These are phyloP conservation scores for Kurtzmaniella quercitrusa DNA, from an alignment of 1,139 yeast genomes.

Conservation along the genomic window DNA sequence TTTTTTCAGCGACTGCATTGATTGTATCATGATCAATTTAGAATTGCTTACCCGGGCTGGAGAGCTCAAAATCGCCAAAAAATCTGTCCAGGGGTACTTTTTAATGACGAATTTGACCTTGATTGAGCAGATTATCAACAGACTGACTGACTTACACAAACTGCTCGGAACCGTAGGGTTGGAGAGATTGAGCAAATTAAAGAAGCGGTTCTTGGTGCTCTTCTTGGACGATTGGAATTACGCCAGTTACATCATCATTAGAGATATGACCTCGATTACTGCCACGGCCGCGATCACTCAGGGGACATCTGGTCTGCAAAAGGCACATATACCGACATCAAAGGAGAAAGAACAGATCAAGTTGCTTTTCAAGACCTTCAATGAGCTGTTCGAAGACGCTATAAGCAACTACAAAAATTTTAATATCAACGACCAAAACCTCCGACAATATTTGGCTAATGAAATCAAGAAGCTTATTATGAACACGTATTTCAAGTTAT, in stretches of 20 bases:
- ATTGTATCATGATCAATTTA: slow-evolving; percentile 58
- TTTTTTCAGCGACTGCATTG: slow-evolving; percentile 71
- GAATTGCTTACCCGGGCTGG: slow-evolving; percentile 47
- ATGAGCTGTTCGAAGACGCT: slow-evolving; percentile 76
- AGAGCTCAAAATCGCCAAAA: slow-evolving; percentile 22
- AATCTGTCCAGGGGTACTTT: slow-evolving; percentile 63
- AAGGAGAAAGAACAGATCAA: slow-evolving; percentile 84
- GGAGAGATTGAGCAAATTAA: slow-evolving; percentile 62
- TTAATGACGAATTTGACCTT: slow-evolving; percentile 68
- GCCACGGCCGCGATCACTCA: slow-evolving; percentile 23
- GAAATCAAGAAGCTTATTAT: slow-evolving; percentile 69
- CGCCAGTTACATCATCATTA: slow-evolving; percentile 66
- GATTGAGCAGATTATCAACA: slow-evolving; percentile 68
- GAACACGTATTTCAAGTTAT: slow-evolving; percentile 81
- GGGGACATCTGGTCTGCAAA: slow-evolving; percentile 11
- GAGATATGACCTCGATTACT: slow-evolving; percentile 61
- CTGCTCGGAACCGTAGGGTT: slow-evolving; percentile 63
- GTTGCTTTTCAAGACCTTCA: slow-evolving; percentile 78
- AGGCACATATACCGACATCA: slow-evolving; percentile 25
- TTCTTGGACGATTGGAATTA: slow-evolving; percentile 83
- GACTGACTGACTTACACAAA: slow-evolving; percentile 48
- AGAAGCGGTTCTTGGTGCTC: slow-evolving; percentile 70
- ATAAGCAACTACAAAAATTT: slow-evolving; percentile 59
- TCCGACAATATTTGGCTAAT: slow-evolving; percentile 56
- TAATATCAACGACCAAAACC: slow-evolving; percentile 60